phyloP scores from a whole-genome alignment of 352 stramenopile genomes.

The Globisporangium sylvaticum region DNA sequence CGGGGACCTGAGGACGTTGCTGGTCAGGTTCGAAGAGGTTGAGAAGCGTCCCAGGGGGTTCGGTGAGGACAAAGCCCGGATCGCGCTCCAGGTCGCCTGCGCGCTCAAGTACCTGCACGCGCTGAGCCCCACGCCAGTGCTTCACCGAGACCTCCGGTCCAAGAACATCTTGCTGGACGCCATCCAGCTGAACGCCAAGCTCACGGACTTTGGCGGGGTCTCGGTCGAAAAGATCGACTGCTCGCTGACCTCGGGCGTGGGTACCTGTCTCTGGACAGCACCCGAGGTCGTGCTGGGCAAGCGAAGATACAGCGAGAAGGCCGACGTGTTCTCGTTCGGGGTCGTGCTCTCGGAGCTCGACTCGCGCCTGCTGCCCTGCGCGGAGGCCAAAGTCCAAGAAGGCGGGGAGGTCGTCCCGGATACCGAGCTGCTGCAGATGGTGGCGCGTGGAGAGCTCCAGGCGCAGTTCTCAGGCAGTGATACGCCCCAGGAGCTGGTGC shows the following conservation, averaged over 20 bases:
- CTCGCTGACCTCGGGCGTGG: slow-evolving; percentile 43
- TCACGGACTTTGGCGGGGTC: slow-evolving; percentile 54
- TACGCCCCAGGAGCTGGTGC: slow-evolving; percentile 16
- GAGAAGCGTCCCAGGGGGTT: slow-evolving; percentile 30
- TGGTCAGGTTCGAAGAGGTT: slow-evolving; percentile 24
- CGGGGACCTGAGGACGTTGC: slow-evolving; percentile 28
- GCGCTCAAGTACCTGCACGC: slow-evolving; percentile 46
- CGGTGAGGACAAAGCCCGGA: slow-evolving; percentile 44
- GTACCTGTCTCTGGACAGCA: slow-evolving; percentile 52
- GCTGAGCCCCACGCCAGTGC: slow-evolving; percentile 24
- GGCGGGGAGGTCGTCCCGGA: slow-evolving; percentile 15
- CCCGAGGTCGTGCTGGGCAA: slow-evolving; percentile 47
- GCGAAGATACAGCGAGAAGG: slow-evolving; percentile 37
- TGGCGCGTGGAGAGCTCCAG: slow-evolving; percentile 25
- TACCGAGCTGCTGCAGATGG: slow-evolving; percentile 36
- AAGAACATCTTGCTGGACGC: slow-evolving; percentile 39
- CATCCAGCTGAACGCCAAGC: slow-evolving; percentile 31
- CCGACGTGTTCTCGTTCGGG: slow-evolving; percentile 50
- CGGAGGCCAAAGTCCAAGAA: slow-evolving; percentile 4
- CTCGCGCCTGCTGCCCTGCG: slow-evolving; percentile 40
- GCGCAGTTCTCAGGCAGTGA: slow-evolving; percentile 35
- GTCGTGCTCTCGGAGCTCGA: slow-evolving; percentile 47
- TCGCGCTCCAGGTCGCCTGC: slow-evolving; percentile 36
- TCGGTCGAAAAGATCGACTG: slow-evolving; percentile 35
- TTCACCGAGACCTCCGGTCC: slow-evolving; percentile 54